Evolutionary conservation across 345 rosid species (phyloP), one percentile per base, ranked within the genome.

Genomic region (Eucalyptus brandiana): DNA sequence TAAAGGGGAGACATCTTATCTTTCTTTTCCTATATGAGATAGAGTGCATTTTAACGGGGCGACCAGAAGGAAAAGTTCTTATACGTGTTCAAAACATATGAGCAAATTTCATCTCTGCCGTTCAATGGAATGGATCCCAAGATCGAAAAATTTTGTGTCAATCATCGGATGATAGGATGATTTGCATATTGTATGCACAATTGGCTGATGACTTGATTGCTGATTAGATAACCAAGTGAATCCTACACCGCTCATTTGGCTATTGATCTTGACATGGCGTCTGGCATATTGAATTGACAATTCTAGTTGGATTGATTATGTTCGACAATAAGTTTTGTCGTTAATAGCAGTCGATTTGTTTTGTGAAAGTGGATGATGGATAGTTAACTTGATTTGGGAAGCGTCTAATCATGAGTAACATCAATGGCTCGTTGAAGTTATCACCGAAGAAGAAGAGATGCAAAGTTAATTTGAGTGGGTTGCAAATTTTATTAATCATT

Each of bases 371-470:
- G 21, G 21, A 65, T 15, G 76, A 16, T n/a, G 10, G 40, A n/a
- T 65, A 4, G 1, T n/a, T 14, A 16, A 0, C 40, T n/a, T n/a
- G 19, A 16, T 65, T 4, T 65, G 0, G 21, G 40, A 65, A 65
- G 76, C 37, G 40, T 65, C 76, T 65, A 65, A 65, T n/a, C 76
- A 65, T 30, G 37, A n/a, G 34, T 15, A n/a, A 65, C 76, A n/a
- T n/a, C 37, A n/a, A 4, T 15, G 76, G 21, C 37, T 11, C 19
- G 76, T 30, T n/a, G 34, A 65, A 65, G 37, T 65, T 65, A n/a
- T 32, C 16, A 30, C 21, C 37, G 9, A 4, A 65, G 76, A 65
- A 65, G 76, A n/a, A 65, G 37, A n/a, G 37, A 65, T 8, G 17
- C 19, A 15, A n/a, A 65, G 76, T 1, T 0, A n/a, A 65, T n/a